phyloP scores from a whole-genome alignment of 2,329 filamentous ascomycete genomes.

The Fusarium euwallaceae region DNA sequence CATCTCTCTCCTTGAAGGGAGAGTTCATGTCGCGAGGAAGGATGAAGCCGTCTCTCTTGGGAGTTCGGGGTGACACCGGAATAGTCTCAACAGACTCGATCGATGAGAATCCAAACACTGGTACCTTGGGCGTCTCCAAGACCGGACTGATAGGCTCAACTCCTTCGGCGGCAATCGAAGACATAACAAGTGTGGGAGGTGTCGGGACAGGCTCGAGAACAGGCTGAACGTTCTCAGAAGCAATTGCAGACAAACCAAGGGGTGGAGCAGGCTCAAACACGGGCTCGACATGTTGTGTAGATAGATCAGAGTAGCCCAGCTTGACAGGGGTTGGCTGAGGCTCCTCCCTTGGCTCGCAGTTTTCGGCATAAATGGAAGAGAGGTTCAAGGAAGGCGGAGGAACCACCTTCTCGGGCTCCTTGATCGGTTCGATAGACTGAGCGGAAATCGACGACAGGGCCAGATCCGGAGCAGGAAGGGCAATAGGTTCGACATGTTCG shows the following conservation, averaged over 20 bases:
- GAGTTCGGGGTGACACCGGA: conserved; percentile 63
- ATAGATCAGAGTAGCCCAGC: conserved; percentile 53
- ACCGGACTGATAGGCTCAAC: conserved; percentile 56
- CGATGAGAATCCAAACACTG: conserved; percentile 58
- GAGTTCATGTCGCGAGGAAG: conserved; percentile 62
- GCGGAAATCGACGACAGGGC: conserved; percentile 48
- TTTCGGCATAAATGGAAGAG: conserved; percentile 48
- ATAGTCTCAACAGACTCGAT: conserved; percentile 62
- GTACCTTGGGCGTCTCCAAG: conserved; percentile 37
- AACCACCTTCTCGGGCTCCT: conserved; percentile 50
- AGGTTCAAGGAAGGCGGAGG: conserved; percentile 47
- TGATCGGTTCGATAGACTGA: conserved; percentile 50
- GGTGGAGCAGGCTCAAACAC: conserved; percentile 44
- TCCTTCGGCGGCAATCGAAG: conserved; percentile 52
- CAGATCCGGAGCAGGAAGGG: conserved; percentile 40
- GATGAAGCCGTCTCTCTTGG: conserved; percentile 68
- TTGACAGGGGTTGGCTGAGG: conserved; percentile 38
- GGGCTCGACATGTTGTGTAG: conserved; percentile 55
- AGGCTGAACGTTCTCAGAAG: conserved; percentile 54
- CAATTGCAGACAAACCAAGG: conserved; percentile 33
- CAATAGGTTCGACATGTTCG: conserved; percentile 45
- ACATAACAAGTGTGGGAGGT: conserved; percentile 52
- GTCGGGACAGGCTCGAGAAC: conserved; percentile 40
- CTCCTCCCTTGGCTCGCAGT: conserved; percentile 53
- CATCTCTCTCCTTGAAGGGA: conserved; percentile 46